Evolutionary conservation across 2,329 filamentous ascomycete species (phyloP).

Genomic region (Colletotrichum musae): DNA sequence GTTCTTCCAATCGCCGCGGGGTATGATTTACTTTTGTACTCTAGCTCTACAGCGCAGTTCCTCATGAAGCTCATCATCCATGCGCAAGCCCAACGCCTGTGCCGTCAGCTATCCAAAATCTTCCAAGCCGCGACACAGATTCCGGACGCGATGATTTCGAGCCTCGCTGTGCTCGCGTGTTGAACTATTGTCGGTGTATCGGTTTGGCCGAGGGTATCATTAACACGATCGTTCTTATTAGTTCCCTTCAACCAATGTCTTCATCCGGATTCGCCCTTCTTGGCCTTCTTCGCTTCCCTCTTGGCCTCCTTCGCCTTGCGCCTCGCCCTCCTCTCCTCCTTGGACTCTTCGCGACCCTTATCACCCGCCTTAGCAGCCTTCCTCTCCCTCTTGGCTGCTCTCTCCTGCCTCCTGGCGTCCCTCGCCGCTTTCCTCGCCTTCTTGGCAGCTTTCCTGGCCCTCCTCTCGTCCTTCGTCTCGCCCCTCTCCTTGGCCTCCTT

Average conservation of each 20-base stretch:
- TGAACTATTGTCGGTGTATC: too few species aligned
- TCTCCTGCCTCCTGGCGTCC: slow-evolving; percentile 50
- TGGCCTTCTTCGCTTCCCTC: slow-evolving; percentile 39
- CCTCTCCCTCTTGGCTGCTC: slow-evolving; percentile 43
- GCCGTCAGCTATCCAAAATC: too few species aligned
- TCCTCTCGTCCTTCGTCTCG: slow-evolving; percentile 49
- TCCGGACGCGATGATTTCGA: too few species aligned
- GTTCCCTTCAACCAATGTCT: not conserved
- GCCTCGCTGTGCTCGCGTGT: too few species aligned
- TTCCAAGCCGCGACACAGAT: too few species aligned
- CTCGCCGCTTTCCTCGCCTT: slow-evolving; percentile 54
- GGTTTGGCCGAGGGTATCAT: not conserved
- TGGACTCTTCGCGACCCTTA: slow-evolving; percentile 55
- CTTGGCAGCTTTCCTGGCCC: slow-evolving; percentile 47
- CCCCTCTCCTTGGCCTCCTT: slow-evolving; percentile 44
- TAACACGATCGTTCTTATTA: not conserved
- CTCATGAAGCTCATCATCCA: not conserved
- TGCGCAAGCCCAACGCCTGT: too few species aligned
- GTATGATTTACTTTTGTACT: slow-evolving; percentile 9
- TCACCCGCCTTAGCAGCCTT: slow-evolving; percentile 48
- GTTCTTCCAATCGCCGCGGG: not conserved
- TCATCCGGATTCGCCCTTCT: slow-evolving; percentile 30
- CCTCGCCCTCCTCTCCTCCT: slow-evolving; percentile 58
- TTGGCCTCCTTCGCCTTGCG: slow-evolving; percentile 51
- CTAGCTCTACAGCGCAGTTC: not conserved